Base-by-base conservation (phyloP, 164 flowering plant genomes). In the Taxillus chinensis region DNA sequence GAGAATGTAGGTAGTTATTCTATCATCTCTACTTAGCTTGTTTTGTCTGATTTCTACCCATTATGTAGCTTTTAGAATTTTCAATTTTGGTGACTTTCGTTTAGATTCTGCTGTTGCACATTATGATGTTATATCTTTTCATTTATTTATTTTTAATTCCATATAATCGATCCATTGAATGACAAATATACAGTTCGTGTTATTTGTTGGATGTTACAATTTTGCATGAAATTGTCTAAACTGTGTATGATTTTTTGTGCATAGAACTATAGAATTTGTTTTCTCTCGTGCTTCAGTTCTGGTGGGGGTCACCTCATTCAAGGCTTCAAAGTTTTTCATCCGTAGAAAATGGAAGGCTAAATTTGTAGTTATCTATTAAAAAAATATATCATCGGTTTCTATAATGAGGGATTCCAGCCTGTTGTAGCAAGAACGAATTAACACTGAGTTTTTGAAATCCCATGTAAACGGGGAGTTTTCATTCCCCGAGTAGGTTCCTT, bases 1-100 rank as follows among this genome's bases (percentile, higher is more conserved):
- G 37, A 61, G 62, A 42, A 56, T 50, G 62, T 65, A 46, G 59
- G 68, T 56, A n/a, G 9, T 15, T 42, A 43, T 7, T 58, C 10
- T 15, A 15, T 51, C 27, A 8, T 15, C 27, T 51, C 27, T 51
- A 5, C 4, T 51, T 5, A 15, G 27, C 27, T n/a, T 5, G 5
- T 51, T 49, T 57, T 51, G 16, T 27, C 38, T 14, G 16, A 3
- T 57, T 37, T 50, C 27, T 27, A 27, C 60, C 57, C 12, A 41
- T 49, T 58, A 52, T 45, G 3, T 62, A 39, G 49, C 13, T 12
- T 55, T 38, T 27, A 61, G 17, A 54, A 8, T 38, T 54, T 60
- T 61, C 41, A 43, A 6, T 43, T 43, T 43, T 6, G 54, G 4
- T 51, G 8, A 51, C 54, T 14, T 16, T 51, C n/a, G n/a, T 51